These are phyloP conservation scores for Naegleria lovaniensis DNA, from an alignment of 208 protist genomes.

Conservation along the genomic window DNA sequence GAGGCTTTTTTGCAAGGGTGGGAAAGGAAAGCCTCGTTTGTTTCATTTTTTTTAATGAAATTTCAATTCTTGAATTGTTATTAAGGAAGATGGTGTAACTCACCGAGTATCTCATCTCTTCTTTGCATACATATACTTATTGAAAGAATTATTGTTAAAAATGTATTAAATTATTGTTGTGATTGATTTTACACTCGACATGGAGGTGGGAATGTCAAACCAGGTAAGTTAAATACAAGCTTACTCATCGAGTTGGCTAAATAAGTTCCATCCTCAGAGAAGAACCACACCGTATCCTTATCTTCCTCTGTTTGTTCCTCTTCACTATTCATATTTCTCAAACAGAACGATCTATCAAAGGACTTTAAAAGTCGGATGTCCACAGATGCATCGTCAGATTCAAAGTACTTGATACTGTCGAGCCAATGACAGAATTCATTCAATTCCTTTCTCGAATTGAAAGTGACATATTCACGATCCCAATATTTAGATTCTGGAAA, in stretches of 20 bases:
- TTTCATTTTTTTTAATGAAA: too few relatives aligned
- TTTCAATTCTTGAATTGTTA: too few relatives aligned
- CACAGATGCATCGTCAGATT: neutral
- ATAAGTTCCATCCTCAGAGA: neutral
- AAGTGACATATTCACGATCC: neutral
- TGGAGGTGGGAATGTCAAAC: neutral
- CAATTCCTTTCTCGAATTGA: neutral
- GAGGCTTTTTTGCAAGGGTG: neutral
- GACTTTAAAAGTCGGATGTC: neutral
- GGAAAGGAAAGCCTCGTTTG: too few relatives aligned
- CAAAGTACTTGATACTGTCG: neutral
- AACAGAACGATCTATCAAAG: neutral
- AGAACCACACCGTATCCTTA: neutral
- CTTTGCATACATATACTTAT: too few relatives aligned
- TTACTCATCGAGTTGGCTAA: neutral
- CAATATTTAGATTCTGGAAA: neutral
- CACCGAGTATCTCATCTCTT: too few relatives aligned
- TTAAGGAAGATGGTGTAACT: too few relatives aligned
- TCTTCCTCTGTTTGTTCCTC: neutral
- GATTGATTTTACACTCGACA: neutral
- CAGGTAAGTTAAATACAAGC: neutral
- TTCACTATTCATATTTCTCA: neutral
- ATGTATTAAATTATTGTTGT: neutral
- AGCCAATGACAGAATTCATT: constrained; percentile 1
- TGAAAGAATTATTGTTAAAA: too few relatives aligned